Percentiles rank a stretch among this genome's conserved stretches.
phyloP scores from a whole-genome alignment of 108 stramenopile genomes.

The Schizochytrium sp. region DNA sequence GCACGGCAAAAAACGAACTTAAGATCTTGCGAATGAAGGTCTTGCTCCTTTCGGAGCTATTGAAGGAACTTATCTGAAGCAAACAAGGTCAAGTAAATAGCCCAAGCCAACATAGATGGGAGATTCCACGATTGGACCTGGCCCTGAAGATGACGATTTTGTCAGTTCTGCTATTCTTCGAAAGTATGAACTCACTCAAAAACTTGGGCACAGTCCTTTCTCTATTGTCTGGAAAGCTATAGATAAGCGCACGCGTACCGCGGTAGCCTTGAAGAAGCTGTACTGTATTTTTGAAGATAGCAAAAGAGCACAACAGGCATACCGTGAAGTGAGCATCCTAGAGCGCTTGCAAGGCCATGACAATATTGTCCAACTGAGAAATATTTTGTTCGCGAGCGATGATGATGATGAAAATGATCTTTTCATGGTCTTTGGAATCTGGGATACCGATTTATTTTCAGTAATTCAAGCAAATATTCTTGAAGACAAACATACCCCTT shows the following conservation, averaged over 20 bases:
- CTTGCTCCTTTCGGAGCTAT: too few species aligned
- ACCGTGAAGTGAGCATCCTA: conserved; percentile 5
- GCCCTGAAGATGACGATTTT: conserved; percentile 41
- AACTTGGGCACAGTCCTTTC: conserved; percentile 23
- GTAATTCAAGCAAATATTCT: background rate
- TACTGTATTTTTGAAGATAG: background rate
- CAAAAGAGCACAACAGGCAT: conserved; percentile 46
- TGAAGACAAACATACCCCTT: conserved; percentile 13
- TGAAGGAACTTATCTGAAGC: background rate
- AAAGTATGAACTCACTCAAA: conserved; percentile 11
- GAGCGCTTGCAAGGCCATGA: background rate
- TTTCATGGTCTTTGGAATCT: conserved; percentile 6
- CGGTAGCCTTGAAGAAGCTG: conserved; percentile 31
- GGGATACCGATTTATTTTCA: conserved; percentile 19
- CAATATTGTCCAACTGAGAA: background rate
- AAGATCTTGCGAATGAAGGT: too few species aligned
- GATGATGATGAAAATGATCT: background rate
- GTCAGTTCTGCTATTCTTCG: background rate
- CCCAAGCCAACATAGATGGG: background rate
- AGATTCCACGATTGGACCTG: background rate
- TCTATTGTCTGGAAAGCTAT: conserved; percentile 58
- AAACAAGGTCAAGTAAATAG: background rate
- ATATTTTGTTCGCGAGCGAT: background rate
- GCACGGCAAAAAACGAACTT: too few species aligned
- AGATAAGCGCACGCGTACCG: conserved; percentile 47